These are phyloP conservation scores for Zoysia japonica DNA, from an alignment of 176 grass and related monocot species.

Conservation along the genomic window DNA sequence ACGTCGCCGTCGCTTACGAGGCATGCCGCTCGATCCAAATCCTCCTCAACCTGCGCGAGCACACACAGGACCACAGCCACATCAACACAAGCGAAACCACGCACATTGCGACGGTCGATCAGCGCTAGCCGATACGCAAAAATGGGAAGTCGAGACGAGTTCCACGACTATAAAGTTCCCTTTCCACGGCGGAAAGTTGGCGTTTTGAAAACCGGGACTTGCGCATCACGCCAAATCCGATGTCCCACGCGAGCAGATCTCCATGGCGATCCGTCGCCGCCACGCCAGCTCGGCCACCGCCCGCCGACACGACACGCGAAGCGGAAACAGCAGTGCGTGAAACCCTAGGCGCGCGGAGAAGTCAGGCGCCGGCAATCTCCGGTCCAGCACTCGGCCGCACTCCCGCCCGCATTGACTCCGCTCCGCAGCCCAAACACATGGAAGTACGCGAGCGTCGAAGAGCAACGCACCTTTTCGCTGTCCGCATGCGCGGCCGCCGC, in stretches of 20 bases:
- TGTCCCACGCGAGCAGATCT: slow-evolving; percentile 41
- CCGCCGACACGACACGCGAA: not conserved
- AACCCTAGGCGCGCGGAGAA: slow-evolving; percentile 10
- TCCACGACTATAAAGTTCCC: not conserved
- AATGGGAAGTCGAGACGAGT: not conserved
- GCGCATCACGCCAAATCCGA: slow-evolving; percentile 20
- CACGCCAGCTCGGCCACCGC: not conserved
- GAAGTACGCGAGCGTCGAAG: not conserved
- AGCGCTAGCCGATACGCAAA: not conserved
- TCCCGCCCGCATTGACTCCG: no score
- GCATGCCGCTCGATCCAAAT: slow-evolving; percentile 74
- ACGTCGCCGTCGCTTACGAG: slow-evolving; percentile 72
- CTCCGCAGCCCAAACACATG: no score
- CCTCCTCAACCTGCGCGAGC: slow-evolving; percentile 75
- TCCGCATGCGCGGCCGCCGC: slow-evolving; percentile 44
- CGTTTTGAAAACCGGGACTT: not conserved
- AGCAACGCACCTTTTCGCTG: slow-evolving; percentile 55
- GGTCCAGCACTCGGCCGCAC: not conserved
- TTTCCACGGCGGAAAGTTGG: not conserved
- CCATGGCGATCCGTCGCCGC: slow-evolving; percentile 34
- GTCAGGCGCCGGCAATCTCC: slow-evolving; percentile 20
- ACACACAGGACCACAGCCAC: slow-evolving; percentile 13
- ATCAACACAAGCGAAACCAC: slow-evolving; percentile 30
- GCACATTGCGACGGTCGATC: slow-evolving; percentile 22
- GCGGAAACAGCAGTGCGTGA: not conserved